Conservation (phyloP, 2,329 filamentous ascomycete species). For the Aspergillus sp. region DNA sequence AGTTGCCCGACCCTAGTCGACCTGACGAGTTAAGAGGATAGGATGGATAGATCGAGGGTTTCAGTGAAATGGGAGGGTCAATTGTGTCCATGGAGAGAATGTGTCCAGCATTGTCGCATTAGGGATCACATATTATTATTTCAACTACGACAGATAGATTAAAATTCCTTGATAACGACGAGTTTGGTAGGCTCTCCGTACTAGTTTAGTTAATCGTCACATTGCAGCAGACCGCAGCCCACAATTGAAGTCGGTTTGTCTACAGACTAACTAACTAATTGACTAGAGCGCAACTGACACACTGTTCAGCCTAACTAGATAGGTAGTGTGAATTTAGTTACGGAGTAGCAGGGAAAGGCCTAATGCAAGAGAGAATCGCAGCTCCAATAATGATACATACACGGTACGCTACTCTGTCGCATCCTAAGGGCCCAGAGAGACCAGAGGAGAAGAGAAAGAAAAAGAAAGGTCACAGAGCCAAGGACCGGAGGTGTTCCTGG, state of each 20-base stretch:
- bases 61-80: not conserved
- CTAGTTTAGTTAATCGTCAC: not conserved
- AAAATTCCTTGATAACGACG: not conserved
- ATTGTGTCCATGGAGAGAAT: not conserved
- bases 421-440: not conserved
- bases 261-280: slow-evolving; percentile 1
- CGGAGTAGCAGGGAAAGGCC: not conserved
- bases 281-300: not conserved
- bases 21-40: not conserved
- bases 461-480: slow-evolving; percentile 19
- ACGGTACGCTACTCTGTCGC: not conserved
- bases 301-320: not conserved
- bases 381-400: not conserved
- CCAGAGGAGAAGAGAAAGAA: slow-evolving; percentile 7
- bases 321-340: not conserved
- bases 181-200: slow-evolving; percentile 2
- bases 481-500: slow-evolving; percentile 30
- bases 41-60: not conserved
- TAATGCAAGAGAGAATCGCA: not conserved
- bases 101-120: not conserved
- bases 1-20: slow-evolving; percentile 10
- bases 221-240: slow-evolving; percentile 11
- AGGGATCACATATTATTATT: not conserved
- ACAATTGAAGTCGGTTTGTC: slow-evolving; percentile 11
- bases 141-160: not conserved